A percentile compares a stretch with the other conserved stretches of the same genome.
Evolutionary conservation across 2,329 filamentous ascomycete genomes (phyloP).

Genomic region (Calonectria multiphialidica): DNA sequence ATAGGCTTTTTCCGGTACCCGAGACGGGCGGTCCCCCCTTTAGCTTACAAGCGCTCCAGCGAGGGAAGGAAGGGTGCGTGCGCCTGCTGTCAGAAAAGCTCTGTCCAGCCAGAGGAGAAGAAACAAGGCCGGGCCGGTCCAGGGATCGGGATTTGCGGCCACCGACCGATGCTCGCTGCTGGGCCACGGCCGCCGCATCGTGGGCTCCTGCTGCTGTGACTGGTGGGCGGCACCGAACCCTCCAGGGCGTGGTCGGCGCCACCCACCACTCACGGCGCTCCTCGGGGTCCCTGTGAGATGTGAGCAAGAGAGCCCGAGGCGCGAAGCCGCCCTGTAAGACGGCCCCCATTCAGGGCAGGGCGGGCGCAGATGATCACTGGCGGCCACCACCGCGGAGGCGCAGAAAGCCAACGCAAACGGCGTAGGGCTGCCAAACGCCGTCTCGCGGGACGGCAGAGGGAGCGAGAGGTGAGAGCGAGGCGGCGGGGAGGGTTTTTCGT

Average conservation of each 20-base stretch:
- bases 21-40: neutral
- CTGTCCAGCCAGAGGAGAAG: neutral
- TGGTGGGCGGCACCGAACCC: slow-evolving; percentile 17
- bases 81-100: neutral
- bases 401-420: neutral
- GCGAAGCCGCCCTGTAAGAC: neutral
- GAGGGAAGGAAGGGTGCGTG: neutral
- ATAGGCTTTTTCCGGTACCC: slow-evolving; percentile 10
- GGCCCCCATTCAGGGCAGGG: neutral
- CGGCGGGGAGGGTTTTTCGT: slow-evolving; percentile 1
- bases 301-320: neutral
- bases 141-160: slow-evolving; percentile 14
- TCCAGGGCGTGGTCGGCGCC: slow-evolving; percentile 9
- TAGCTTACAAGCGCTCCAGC: neutral
- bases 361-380: slow-evolving; percentile 9
- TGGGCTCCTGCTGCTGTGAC: slow-evolving; percentile 3
- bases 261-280: slow-evolving; percentile 19
- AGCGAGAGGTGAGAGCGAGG: too few species aligned
- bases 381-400: neutral
- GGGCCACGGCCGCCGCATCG: neutral
- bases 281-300: neutral
- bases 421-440: neutral
- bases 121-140: slow-evolving; percentile 10
- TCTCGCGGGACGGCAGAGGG: too few species aligned
- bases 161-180: neutral